A percentile compares a stretch with the other conserved stretches of the same genome.
Conservation (phyloP, 129 eudicot species). For the Gnaphalium uliginosum region DNA sequence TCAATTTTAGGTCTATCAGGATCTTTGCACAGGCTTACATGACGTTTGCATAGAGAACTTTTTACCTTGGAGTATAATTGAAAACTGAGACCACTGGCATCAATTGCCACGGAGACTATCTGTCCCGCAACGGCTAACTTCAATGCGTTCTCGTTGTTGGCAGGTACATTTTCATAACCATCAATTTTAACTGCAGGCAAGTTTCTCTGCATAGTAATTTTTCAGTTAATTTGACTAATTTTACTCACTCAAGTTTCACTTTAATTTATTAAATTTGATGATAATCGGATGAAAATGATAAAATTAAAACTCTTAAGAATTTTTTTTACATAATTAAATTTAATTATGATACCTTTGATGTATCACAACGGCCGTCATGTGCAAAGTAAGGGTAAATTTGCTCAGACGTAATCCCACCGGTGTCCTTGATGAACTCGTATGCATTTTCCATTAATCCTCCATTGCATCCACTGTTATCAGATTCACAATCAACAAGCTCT, state of each 20-base stretch:
- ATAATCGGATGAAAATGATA: neutral
- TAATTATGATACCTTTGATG: constrained; percentile 47
- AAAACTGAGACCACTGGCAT: constrained; percentile 62
- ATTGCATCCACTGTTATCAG: constrained; percentile 63
- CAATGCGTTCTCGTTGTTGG: constrained; percentile 67
- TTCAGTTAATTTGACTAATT: neutral
- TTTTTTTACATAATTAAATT: neutral
- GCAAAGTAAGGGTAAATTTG: constrained; percentile 64
- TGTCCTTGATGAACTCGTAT: constrained; percentile 61
- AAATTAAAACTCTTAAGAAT: neutral
- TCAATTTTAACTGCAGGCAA: constrained; percentile 68
- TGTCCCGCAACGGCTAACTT: constrained; percentile 85
- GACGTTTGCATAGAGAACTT: neutral
- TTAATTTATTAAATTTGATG: neutral
- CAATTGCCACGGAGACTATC: constrained; percentile 81
- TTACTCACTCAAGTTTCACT: neutral
- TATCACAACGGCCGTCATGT: constrained; percentile 53
- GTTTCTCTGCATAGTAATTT: constrained; percentile 49
- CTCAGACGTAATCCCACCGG: constrained; percentile 72
- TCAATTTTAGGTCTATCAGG: neutral
- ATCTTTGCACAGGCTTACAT: neutral
- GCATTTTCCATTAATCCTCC: constrained; percentile 89
- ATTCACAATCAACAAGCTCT: constrained; percentile 84
- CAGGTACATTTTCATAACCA: constrained; percentile 73
- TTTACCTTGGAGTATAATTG: constrained; percentile 76